A percentile compares a stretch with the other conserved stretches of the same genome.
Conservation (phyloP, 768 basidiomycete genomes). For the Lentinula boryana region DNA sequence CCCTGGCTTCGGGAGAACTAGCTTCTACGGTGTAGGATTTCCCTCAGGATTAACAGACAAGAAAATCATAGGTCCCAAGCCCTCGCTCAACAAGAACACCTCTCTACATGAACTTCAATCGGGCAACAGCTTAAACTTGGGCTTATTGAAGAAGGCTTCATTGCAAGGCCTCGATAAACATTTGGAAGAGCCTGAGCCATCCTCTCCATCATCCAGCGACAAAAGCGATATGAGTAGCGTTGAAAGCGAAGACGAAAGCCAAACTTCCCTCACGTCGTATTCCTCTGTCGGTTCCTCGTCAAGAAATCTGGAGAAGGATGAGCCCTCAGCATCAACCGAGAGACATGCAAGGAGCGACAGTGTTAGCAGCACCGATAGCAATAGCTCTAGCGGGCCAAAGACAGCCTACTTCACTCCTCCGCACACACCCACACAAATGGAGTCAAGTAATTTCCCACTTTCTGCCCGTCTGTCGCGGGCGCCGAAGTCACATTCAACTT, state of each 20-base stretch:
- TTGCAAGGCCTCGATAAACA: neutral
- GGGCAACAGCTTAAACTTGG: neutral
- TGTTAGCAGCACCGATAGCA: neutral
- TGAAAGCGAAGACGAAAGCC: neutral
- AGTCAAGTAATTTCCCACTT: neutral
- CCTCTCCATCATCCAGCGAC: neutral
- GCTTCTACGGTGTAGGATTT: neutral
- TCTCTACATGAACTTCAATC: neutral
- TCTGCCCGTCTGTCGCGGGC: slow-evolving; percentile 21
- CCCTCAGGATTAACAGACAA: neutral
- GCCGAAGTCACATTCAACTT: slow-evolving; percentile 25
- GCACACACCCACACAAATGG: slow-evolving; percentile 31
- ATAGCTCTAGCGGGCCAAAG: slow-evolving; percentile 7
- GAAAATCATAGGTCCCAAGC: neutral
- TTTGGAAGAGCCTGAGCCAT: neutral
- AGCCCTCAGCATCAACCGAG: neutral
- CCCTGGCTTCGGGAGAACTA: neutral
- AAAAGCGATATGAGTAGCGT: neutral
- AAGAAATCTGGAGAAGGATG: neutral
- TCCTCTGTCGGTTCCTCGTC: neutral
- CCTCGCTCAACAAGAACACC: neutral
- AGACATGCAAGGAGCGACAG: slow-evolving; percentile 2
- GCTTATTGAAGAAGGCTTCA: neutral
- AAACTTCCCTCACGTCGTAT: slow-evolving; percentile 15
- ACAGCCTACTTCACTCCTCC: slow-evolving; percentile 51